Base-by-base conservation (phyloP, 306 rosid genomes). In the Ormosia emarginata region DNA sequence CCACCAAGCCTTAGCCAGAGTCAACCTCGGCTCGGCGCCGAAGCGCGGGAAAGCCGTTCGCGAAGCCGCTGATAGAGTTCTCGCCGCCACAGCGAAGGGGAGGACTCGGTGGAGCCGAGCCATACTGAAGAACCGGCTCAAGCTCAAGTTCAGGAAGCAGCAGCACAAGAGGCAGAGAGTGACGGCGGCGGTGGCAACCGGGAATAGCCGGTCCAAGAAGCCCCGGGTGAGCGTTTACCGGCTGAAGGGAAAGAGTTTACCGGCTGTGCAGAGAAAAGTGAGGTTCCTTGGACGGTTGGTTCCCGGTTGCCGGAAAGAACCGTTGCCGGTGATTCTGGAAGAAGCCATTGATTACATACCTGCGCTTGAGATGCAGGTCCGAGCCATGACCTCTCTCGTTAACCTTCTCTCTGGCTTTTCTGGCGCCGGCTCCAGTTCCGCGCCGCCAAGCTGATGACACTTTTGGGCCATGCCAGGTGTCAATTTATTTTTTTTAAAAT, bases 101-200 rank as follows among this genome's bases (percentile, higher is more conserved):
- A 91, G 86, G 84, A 89, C 90, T 3, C 86, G 99, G 12, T 95
- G 99, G 99, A 95, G 99, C 89, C 87, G 97, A 9, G 97, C 98
- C 61, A 90, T 94, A 33, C 85, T 94, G 64, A 86, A 84, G 7
- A 89, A 58, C 79, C 85, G 97, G 73, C 89, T 90, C 30, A 94
- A 94, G 88, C 87, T 93, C 46, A 93, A 91, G 84, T 90, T 91
- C 65, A 82, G 83, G 49, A 88, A 89, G 44, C 70, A 61, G 29
- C 44, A 33, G 76, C 90, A 78, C 53, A 92, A 83, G 86, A 77
- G 84, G 15, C 91, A 77, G 81, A 84, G 87, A 70, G 73, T 74
- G 0, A 13, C 78, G 6, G 50, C 86, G 12, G 52, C 82, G 43
- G 52, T 81, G 43, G 73, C 73, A 4, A 15, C 79, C 65, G 90